Evolutionary conservation across 2,329 filamentous ascomycete genomes (phyloP).

Genomic region (Botrytis fabae): DNA sequence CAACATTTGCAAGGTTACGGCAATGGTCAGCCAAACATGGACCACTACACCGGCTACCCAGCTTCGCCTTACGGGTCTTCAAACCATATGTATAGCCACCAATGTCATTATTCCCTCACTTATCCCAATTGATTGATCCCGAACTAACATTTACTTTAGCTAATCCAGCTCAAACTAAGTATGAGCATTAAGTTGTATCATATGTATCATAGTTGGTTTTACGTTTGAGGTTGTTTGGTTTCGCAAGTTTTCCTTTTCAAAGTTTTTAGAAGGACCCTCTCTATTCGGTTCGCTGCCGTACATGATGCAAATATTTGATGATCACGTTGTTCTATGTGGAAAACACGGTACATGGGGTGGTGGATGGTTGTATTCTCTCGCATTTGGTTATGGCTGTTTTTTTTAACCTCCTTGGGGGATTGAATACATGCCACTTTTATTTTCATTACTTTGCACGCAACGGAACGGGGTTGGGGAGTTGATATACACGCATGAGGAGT

Average conservation of each 20-base stretch:
- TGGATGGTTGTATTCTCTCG: constrained; percentile 32
- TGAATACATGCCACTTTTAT: constrained; percentile 18
- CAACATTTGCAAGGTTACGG: constrained; percentile 59
- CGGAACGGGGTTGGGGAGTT: constrained; percentile 26
- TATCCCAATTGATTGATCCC: constrained; percentile 18
- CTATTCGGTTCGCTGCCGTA: constrained; percentile 37
- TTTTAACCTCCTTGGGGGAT: constrained; percentile 26
- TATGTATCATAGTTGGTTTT: constrained; percentile 42
- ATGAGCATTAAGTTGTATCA: constrained; percentile 39
- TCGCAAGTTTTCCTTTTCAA: constrained; percentile 30
- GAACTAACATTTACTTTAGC: constrained; percentile 37
- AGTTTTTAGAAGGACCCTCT: constrained; percentile 35
- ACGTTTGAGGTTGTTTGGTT: constrained; percentile 36
- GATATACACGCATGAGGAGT: constrained; percentile 27
- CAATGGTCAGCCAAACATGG: constrained; percentile 34
- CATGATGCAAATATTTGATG: constrained; percentile 40
- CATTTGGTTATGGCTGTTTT: constrained; percentile 22
- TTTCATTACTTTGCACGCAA: constrained; percentile 26
- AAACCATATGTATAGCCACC: constrained; percentile 57
- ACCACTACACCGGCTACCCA: constrained; percentile 55
- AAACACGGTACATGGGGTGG: constrained; percentile 22
- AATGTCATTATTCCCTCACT: constrained; percentile 48
- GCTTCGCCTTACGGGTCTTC: constrained; percentile 56
- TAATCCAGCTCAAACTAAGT: constrained; percentile 39
- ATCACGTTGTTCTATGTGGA: constrained; percentile 28